Evolutionary conservation across 2,329 filamentous ascomycete species (phyloP).

Genomic region (Scorias spongiosa): DNA sequence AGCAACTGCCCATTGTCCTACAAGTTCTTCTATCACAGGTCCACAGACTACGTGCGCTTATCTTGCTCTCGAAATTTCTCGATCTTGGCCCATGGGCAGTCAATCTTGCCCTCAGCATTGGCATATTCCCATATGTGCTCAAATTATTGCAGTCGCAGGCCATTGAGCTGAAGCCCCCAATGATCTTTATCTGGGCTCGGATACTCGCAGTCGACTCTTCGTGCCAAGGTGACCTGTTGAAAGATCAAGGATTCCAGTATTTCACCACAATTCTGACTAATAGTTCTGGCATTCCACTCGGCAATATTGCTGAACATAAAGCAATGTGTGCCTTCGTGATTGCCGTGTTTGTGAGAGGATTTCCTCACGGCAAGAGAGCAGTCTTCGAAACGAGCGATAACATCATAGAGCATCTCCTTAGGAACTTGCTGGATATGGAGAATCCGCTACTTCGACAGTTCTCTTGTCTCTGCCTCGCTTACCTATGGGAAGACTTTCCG

Average conservation of each 20-base stretch:
- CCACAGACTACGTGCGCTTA: constrained; percentile 77
- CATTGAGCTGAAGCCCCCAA: constrained; percentile 86
- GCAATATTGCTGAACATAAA: constrained; percentile 84
- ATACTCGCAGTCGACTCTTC: constrained; percentile 89
- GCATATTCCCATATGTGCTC: constrained; percentile 97
- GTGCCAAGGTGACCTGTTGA: constrained; percentile 84
- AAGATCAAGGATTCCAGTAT: constrained; percentile 94
- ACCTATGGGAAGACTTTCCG: constrained; percentile 79
- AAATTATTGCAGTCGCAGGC: constrained; percentile 93
- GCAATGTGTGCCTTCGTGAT: constrained; percentile 99
- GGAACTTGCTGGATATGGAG: constrained; percentile 69
- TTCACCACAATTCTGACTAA: constrained; percentile 88
- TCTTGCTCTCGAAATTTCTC: constrained; percentile 81
- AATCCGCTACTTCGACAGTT: constrained; percentile 86
- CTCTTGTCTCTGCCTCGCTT: constrained; percentile 89
- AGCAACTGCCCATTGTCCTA: constrained; percentile 89
- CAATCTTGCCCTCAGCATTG: constrained; percentile 92
- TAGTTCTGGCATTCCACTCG: constrained; percentile 53
- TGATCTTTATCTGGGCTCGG: constrained; percentile 98
- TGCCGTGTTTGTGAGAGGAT: constrained; percentile 91
- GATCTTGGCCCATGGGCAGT: constrained; percentile 97
- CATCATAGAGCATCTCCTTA: constrained; percentile 74
- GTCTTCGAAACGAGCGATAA: constrained; percentile 79
- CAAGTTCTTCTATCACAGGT: constrained; percentile 94
- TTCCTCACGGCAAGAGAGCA: constrained; percentile 79